phyloP scores from a whole-genome alignment of 768 basidiomycete species.

The Sarcodon sp. region DNA sequence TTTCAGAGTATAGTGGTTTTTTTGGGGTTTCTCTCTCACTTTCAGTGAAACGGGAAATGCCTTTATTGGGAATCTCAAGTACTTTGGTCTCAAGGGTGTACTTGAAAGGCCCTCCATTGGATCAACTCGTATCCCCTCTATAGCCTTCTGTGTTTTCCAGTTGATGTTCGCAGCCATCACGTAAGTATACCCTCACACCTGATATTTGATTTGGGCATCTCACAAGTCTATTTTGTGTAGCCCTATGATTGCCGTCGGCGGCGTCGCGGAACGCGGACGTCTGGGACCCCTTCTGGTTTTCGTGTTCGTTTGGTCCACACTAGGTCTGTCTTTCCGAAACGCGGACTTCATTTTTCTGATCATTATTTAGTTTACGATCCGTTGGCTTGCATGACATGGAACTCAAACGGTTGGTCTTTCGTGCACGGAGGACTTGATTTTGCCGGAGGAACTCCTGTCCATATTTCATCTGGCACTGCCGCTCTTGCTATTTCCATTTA shows the following conservation, averaged over 20 bases:
- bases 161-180: constrained; percentile 87
- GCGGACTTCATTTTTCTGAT: constrained; percentile 36
- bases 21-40: constrained; percentile 92
- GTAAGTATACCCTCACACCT: constrained; percentile 22
- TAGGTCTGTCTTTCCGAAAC: background rate
- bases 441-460: constrained; percentile 93
- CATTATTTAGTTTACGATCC: constrained; percentile 73
- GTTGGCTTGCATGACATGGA: constrained; percentile 97
- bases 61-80: constrained; percentile 81
- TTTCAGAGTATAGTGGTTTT: constrained; percentile 65
- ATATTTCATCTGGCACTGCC: constrained; percentile 88
- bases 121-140: constrained; percentile 51
- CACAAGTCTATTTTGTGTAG: constrained; percentile 21
- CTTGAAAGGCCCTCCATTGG: constrained; percentile 66
- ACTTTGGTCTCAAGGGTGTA: constrained; percentile 78
- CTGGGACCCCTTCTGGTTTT: constrained; percentile 83
- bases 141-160: constrained; percentile 79
- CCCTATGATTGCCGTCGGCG: constrained; percentile 83
- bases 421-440: constrained; percentile 80
- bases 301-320: constrained; percentile 78
- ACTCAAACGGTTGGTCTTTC: constrained; percentile 63
- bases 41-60: constrained; percentile 64
- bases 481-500: constrained; percentile 86
- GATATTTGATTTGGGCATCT: background rate
- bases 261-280: constrained; percentile 80